Percentiles rank a stretch among this genome's conserved stretches.
Conservation (phyloP, 495 filamentous ascomycete genomes). For the Xylaria venustula region DNA sequence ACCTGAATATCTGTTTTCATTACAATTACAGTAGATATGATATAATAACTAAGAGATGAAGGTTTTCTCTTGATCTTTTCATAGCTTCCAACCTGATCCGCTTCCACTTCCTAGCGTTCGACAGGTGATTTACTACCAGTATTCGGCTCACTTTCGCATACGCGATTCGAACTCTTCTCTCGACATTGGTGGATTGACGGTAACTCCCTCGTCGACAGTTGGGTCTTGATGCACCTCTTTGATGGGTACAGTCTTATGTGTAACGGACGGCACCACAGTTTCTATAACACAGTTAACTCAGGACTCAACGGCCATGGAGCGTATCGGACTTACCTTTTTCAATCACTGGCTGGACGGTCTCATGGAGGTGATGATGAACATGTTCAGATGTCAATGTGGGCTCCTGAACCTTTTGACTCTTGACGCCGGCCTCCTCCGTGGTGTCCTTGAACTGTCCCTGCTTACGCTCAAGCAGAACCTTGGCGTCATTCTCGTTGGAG, state of each 20-base stretch:
- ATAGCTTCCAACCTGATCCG: no score
- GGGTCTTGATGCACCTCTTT: slow-evolving; percentile 17
- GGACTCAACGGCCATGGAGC: not conserved
- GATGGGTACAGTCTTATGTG: slow-evolving; percentile 17
- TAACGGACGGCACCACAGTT: slow-evolving; percentile 16
- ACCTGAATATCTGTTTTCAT: no score
- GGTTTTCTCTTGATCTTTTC: no score
- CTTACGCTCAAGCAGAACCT: not conserved
- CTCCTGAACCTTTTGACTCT: slow-evolving; percentile 7
- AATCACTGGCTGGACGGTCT: slow-evolving; percentile 23
- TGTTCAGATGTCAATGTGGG: slow-evolving; percentile 13
- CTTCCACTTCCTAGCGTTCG: not conserved
- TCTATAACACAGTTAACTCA: not conserved
- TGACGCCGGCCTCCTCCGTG: not conserved
- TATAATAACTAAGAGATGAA: no score
- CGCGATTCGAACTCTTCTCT: slow-evolving; percentile 14
- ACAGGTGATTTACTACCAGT: not conserved
- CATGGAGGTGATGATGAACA: slow-evolving; percentile 19
- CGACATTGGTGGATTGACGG: slow-evolving; percentile 7
- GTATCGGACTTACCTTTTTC: slow-evolving; percentile 15
- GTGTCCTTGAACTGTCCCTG: slow-evolving; percentile 3
- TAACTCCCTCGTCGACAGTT: slow-evolving; percentile 7
- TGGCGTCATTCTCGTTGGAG: not conserved
- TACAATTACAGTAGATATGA: no score
- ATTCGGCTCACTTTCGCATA: not conserved